These are phyloP conservation scores for Silene vulgaris DNA, from an alignment of 179 eudicot species.

Conservation along the genomic window DNA sequence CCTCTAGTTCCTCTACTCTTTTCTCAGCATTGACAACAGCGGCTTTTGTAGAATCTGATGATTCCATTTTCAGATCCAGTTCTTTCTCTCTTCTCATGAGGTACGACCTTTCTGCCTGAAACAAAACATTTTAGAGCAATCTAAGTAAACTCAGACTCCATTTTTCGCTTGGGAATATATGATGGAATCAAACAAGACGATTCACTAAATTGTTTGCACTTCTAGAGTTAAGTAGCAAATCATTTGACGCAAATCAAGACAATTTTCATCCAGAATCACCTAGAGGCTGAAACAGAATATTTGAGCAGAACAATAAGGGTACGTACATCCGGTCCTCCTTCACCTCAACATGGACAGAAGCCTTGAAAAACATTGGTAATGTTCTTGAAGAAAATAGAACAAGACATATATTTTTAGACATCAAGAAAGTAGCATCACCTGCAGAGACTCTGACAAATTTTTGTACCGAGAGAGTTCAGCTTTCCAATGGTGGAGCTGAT, in stretches of 20 bases:
- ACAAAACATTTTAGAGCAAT: conserved; percentile 27
- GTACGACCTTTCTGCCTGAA: conserved; percentile 72
- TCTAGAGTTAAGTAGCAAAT: background rate
- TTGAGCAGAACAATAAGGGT: too few relatives aligned
- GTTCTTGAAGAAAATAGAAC: background rate
- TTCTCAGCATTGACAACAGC: conserved; percentile 46
- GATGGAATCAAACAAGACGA: background rate
- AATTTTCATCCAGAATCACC: too few relatives aligned
- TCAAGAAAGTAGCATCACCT: conserved; percentile 45
- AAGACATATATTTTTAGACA: conserved; percentile 11
- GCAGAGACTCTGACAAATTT: conserved; percentile 61
- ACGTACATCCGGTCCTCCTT: background rate
- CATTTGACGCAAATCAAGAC: background rate
- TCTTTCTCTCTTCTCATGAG: conserved; percentile 77
- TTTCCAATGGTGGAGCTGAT: conserved; percentile 90
- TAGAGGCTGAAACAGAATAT: too few relatives aligned
- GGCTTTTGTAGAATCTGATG: conserved; percentile 44
- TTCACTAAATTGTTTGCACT: background rate
- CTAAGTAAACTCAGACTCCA: conserved; percentile 15
- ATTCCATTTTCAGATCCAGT: conserved; percentile 48
- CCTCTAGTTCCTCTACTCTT: conserved; percentile 66
- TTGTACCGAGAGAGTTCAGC: conserved; percentile 65
- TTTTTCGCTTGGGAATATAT: background rate
- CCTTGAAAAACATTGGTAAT: background rate
- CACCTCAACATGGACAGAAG: background rate